Evolutionary conservation across 805 yeast species (phyloP).

Genomic region (Candida chauliodis): DNA sequence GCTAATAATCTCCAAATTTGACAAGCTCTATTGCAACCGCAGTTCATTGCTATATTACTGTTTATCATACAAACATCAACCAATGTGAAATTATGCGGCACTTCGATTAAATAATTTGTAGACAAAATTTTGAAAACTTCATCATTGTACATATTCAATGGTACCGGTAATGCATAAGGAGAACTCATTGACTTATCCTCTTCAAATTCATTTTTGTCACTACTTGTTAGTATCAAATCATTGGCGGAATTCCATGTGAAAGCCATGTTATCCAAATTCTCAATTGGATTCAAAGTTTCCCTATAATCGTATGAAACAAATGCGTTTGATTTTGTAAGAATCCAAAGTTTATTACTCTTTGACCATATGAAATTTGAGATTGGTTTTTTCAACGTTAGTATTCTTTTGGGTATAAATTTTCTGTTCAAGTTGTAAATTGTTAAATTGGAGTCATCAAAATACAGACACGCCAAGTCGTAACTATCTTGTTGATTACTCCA

Average conservation of each 20-base stretch:
- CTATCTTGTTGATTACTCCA: conserved; percentile 54
- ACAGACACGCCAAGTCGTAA: conserved; percentile 72
- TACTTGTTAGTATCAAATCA: conserved; percentile 50
- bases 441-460: conserved; percentile 66
- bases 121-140: conserved; percentile 47
- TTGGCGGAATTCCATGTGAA: conserved; percentile 58
- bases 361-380: conserved; percentile 44
- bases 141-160: conserved; percentile 41
- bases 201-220: conserved; percentile 44
- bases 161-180: conserved; percentile 41
- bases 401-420: conserved; percentile 71
- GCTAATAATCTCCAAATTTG: conserved; percentile 63
- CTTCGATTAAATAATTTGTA: conserved; percentile 42
- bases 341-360: conserved; percentile 30
- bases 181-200: conserved; percentile 29
- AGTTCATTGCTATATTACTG: conserved; percentile 53
- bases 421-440: conserved; percentile 69
- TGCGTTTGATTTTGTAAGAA: conserved; percentile 37
- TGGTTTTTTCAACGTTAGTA: conserved; percentile 47
- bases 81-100: conserved; percentile 48
- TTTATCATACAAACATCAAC: conserved; percentile 56
- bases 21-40: conserved; percentile 48
- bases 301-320: conserved; percentile 35
- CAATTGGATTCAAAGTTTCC: conserved; percentile 28
- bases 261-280: conserved; percentile 49